phyloP scores from a whole-genome alignment of 2,329 filamentous ascomycete species.

The Zasmidium cellare region DNA sequence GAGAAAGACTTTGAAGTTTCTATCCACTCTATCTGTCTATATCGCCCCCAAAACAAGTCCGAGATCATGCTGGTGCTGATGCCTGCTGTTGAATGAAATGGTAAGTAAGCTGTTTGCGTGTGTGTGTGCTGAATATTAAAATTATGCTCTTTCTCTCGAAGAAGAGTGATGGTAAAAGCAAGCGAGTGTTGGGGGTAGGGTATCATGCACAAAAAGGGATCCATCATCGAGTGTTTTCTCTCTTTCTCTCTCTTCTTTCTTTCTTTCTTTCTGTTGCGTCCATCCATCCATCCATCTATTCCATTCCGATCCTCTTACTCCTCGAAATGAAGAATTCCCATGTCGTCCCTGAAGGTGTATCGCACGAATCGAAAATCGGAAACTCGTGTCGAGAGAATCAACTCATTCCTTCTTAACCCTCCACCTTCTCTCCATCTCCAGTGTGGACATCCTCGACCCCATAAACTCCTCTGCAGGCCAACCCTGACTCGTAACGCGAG shows the following conservation, averaged over 20 bases:
- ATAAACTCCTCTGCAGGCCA: conserved; percentile 53
- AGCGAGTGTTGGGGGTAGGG: not conserved
- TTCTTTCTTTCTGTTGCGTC: too few relatives aligned
- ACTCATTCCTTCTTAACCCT: not conserved
- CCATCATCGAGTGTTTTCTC: not conserved
- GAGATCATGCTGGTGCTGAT: too few relatives aligned
- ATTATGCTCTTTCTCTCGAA: not conserved
- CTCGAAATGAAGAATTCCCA: not conserved
- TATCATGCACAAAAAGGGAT: not conserved
- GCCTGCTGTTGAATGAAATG: too few relatives aligned
- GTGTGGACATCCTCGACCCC: conserved; percentile 30
- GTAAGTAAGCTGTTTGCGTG: not conserved
- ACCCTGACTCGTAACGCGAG: conserved; percentile 54
- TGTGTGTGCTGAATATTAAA: not conserved
- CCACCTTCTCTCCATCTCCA: conserved; percentile 23
- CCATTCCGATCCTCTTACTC: not conserved
- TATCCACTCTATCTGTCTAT: too few relatives aligned
- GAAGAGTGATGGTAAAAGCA: not conserved
- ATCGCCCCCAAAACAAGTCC: too few relatives aligned
- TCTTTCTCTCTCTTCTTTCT: not conserved
- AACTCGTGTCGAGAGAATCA: not conserved
- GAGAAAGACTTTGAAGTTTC: too few relatives aligned
- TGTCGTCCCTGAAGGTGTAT: not conserved
- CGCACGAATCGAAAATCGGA: not conserved
- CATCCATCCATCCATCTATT: not conserved